Base-by-base conservation (phyloP, 441 rosid genomes). In the Gossypium gossypioides region DNA sequence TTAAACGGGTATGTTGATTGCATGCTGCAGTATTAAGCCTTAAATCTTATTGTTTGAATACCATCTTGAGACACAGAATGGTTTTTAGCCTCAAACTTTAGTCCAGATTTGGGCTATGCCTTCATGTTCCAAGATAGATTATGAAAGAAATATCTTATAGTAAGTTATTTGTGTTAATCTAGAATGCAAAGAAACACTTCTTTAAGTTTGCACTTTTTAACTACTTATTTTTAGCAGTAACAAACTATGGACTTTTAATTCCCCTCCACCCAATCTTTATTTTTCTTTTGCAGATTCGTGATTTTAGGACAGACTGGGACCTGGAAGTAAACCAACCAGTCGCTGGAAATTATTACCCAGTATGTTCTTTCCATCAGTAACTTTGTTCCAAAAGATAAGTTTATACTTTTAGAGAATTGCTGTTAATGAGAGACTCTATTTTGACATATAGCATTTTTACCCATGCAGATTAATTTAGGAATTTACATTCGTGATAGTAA, bases 321-420 rank as follows among this genome's bases (percentile, higher is more conserved):
- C 89, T 96, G 72, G 87, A 96, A 85, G 99, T 96, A 79, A 81
- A 87, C 84, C 90, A 96, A 83, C 99, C 96, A 19, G 85, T 84
- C 48, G 95, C 98, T 73, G 99, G 98, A 84, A 96, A 96, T 76
- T 96, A 96, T 81, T 96, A 96, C 78, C 99, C 98, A 8, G 99
- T 92, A 88, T 78, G 90, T 82, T 80, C 59, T 18, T 56, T 34
- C 16, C 18, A 18, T 10, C 8, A 37, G 40, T 19, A 72, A 61
- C 59, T 48, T 69, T 22, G 15, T 6, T 42, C 15, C 67, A 58
- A 15, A 13, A 22, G 44, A 22, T 25, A 15, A 22, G 2, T 71
- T 40, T 71, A 9, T 25, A 15, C 22, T 42, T 42, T 25, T 71
- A 3, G 46, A 32, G 29, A 29, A 52, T 25, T 54, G 32, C 51